A percentile compares a stretch with the other conserved stretches of the same genome.
These are phyloP conservation scores for Telfairia occidentalis DNA, from an alignment of 331 rosid species.

Conservation along the genomic window DNA sequence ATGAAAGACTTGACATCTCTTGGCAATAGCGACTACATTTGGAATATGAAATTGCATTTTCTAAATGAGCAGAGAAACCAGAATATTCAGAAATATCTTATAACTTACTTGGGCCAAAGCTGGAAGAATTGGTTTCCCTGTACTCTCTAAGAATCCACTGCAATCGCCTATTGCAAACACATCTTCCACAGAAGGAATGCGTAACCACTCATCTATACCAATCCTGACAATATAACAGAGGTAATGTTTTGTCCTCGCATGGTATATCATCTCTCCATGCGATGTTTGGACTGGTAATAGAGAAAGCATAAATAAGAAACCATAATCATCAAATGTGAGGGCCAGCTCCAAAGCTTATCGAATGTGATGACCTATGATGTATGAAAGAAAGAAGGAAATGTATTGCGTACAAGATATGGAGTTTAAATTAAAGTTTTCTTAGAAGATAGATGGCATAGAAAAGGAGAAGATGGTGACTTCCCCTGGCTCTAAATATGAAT, in stretches of 20 bases:
- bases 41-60: background rate
- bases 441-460: background rate
- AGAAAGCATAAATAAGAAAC: background rate
- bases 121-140: constrained; percentile 72
- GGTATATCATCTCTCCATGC: background rate
- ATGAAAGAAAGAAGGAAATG: background rate
- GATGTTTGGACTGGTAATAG: background rate
- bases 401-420: background rate
- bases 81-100: background rate
- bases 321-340: background rate
- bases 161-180: constrained; percentile 87
- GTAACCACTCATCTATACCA: constrained; percentile 90
- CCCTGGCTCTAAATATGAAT: background rate
- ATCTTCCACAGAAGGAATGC: constrained; percentile 59
- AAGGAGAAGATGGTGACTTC: background rate
- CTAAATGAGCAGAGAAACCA: background rate
- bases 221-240: constrained; percentile 37
- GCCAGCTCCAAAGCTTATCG: background rate
- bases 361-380: no score
- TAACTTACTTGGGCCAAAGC: constrained; percentile 86
- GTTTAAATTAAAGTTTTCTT: background rate
- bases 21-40: background rate
- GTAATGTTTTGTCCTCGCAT: background rate
- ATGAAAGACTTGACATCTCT: background rate
- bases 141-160: constrained; percentile 86